A percentile compares a stretch with the other conserved stretches of the same genome.
Evolutionary conservation across 495 filamentous ascomycete species (phyloP).

Genomic region (Hyaloscypha variabilis): DNA sequence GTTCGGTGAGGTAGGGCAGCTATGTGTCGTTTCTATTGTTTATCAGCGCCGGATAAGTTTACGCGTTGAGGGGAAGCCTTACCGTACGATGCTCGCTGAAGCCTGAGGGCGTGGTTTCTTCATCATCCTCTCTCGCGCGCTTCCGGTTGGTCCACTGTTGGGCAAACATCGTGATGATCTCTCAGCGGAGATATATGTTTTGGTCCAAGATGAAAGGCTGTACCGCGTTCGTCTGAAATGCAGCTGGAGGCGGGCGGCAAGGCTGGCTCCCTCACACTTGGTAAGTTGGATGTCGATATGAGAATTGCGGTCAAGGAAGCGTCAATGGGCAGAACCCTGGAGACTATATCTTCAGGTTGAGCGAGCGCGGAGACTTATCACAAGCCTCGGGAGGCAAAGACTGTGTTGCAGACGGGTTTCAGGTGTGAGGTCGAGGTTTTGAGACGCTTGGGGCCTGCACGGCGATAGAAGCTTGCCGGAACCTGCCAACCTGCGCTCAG

Average conservation of each 20-base stretch:
- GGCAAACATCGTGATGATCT: slow-evolving; percentile 26
- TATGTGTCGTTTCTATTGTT: slow-evolving; percentile 31
- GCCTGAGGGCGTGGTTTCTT: slow-evolving; percentile 17
- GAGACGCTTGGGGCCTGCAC: slow-evolving; percentile 9
- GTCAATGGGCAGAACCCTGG: slow-evolving; percentile 17
- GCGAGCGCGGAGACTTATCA: slow-evolving; percentile 2
- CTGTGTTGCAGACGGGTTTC: slow-evolving; percentile 24
- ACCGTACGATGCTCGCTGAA: slow-evolving; percentile 33
- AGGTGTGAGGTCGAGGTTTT: slow-evolving; percentile 19
- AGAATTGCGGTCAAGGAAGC: slow-evolving; percentile 6
- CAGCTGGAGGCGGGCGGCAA: slow-evolving; percentile 10
- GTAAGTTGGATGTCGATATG: not conserved
- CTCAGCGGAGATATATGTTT: not conserved
- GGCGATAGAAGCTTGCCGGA: no score
- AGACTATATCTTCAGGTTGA: slow-evolving; percentile 22
- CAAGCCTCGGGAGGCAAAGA: slow-evolving; percentile 8
- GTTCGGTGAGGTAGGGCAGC: slow-evolving; percentile 29
- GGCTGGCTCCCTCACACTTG: slow-evolving; percentile 5
- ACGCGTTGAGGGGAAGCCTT: slow-evolving; percentile 2
- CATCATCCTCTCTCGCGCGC: slow-evolving; percentile 29
- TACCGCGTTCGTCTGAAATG: slow-evolving; percentile 16
- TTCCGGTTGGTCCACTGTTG: slow-evolving; percentile 25
- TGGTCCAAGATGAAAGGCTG: slow-evolving; percentile 1
- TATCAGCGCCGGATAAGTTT: slow-evolving; percentile 14
- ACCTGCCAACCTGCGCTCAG: not conserved